These are phyloP conservation scores for Hawksworthiomyces lignivorus DNA, from an alignment of 2,329 filamentous ascomycete genomes.

Conservation along the genomic window DNA sequence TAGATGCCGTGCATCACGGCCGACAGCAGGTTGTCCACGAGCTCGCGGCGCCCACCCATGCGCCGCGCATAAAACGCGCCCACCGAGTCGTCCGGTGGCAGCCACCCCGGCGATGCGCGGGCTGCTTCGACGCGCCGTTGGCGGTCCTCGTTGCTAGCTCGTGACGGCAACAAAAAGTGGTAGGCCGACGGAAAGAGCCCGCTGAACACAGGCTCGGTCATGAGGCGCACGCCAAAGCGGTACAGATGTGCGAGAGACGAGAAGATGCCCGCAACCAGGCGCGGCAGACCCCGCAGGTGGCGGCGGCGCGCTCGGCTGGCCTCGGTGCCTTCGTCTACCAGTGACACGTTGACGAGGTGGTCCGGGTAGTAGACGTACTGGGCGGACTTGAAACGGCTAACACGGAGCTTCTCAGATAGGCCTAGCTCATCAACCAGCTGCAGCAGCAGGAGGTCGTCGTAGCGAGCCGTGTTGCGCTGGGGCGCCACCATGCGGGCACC, in stretches of 20 bases:
- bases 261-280: too few relatives aligned
- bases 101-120: conserved; percentile 21
- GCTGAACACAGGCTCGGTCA: conserved; percentile 49
- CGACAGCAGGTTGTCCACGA: conserved; percentile 68
- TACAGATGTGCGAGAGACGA: conserved; percentile 3
- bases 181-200: conserved; percentile 20
- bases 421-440: conserved; percentile 49
- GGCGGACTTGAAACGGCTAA: conserved; percentile 40
- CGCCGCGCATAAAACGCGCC: conserved; percentile 54
- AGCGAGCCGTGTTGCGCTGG: conserved; percentile 31
- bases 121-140: conserved; percentile 12
- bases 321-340: conserved; percentile 10
- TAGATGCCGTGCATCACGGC: conserved; percentile 82
- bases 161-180: conserved; percentile 1
- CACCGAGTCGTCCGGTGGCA: conserved; percentile 59
- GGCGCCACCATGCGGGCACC: conserved; percentile 72
- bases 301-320: neutral
- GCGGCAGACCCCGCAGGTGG: conserved; percentile 19
- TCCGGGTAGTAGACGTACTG: conserved; percentile 88
- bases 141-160: neutral
- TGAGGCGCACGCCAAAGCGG: conserved; percentile 21
- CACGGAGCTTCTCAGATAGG: conserved; percentile 38
- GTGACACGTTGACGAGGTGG: conserved; percentile 55
- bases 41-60: conserved; percentile 37
- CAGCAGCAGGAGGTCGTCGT: conserved; percentile 59